phyloP scores from a whole-genome alignment of 148 eudicot species.

The Rhododendron mucronatum region DNA sequence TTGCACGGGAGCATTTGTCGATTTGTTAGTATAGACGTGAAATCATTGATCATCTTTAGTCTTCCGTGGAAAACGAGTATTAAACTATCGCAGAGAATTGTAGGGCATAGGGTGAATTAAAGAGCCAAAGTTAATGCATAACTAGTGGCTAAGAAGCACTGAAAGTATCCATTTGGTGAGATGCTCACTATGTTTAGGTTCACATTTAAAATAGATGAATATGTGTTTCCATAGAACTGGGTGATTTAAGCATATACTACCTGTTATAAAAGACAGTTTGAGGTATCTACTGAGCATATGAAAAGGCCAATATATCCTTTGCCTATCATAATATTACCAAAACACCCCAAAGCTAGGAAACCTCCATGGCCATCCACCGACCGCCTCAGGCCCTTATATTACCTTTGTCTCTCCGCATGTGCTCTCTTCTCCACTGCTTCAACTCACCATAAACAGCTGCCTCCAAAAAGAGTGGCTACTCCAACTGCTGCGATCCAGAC shows the following conservation, averaged over 20 bases:
- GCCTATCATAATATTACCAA: too few relatives aligned
- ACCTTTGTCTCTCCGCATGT: too few relatives aligned
- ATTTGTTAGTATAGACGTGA: neutral
- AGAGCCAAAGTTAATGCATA: neutral
- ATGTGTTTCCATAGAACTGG: neutral
- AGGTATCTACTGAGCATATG: too few relatives aligned
- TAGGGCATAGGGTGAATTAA: neutral
- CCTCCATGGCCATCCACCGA: too few relatives aligned
- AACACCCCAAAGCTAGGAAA: too few relatives aligned
- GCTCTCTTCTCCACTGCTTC: too few relatives aligned
- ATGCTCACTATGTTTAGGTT: neutral
- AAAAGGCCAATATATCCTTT: too few relatives aligned
- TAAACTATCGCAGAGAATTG: neutral
- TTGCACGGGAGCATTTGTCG: neutral
- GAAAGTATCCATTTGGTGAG: neutral
- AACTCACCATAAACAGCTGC: too few relatives aligned
- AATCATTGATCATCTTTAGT: neutral
- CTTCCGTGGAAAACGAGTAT: neutral
- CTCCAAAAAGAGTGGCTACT: too few relatives aligned
- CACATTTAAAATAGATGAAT: neutral
- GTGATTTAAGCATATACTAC: neutral
- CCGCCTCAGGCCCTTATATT: too few relatives aligned
- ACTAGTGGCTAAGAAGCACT: neutral
- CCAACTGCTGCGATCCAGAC: too few relatives aligned
- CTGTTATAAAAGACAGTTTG: too few relatives aligned